Evolutionary conservation across 1,284 basidiomycete genomes (phyloP).

Genomic region (Irpex sp.): DNA sequence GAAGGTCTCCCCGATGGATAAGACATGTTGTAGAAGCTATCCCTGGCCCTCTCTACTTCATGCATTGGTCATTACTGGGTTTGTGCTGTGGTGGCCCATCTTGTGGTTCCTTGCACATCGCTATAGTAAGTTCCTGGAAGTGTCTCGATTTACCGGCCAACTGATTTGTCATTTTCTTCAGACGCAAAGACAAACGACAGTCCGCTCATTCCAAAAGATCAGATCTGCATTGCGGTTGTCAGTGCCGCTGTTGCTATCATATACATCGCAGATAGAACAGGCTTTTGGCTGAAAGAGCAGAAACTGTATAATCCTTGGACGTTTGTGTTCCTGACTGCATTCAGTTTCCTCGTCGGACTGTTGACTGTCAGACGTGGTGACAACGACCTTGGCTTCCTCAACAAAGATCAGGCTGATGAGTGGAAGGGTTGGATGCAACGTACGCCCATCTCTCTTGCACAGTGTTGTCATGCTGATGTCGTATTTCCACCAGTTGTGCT

Average conservation of each 20-base stretch:
- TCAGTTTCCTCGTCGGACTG: conserved; percentile 56
- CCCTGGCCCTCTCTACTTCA: conserved; percentile 66
- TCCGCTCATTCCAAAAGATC: conserved; percentile 36
- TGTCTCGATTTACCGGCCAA: neutral
- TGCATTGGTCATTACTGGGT: conserved; percentile 46
- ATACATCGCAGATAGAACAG: conserved; percentile 78
- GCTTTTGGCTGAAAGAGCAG: conserved; percentile 84
- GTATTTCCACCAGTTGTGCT: conserved; percentile 58
- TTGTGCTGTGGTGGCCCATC: conserved; percentile 57
- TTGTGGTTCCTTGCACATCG: conserved; percentile 34
- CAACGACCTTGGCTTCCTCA: conserved; percentile 84
- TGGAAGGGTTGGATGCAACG: conserved; percentile 98
- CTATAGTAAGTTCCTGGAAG: conserved; percentile 26
- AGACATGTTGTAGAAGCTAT: conserved; percentile 82
- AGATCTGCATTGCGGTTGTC: conserved; percentile 53
- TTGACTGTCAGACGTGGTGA: conserved; percentile 65
- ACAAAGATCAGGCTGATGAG: conserved; percentile 89
- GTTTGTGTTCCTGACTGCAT: conserved; percentile 59
- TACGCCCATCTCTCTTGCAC: conserved; percentile 33
- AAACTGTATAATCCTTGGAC: conserved; percentile 74
- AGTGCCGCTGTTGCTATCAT: conserved; percentile 64
- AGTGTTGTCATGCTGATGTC: neutral
- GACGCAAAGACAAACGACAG: conserved; percentile 20
- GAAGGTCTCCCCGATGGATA: conserved; percentile 68
- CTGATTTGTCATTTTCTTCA: too few relatives aligned